These are phyloP conservation scores for Solanum corneliomulleri DNA, from an alignment of 257 asterid species.

Conservation along the genomic window DNA sequence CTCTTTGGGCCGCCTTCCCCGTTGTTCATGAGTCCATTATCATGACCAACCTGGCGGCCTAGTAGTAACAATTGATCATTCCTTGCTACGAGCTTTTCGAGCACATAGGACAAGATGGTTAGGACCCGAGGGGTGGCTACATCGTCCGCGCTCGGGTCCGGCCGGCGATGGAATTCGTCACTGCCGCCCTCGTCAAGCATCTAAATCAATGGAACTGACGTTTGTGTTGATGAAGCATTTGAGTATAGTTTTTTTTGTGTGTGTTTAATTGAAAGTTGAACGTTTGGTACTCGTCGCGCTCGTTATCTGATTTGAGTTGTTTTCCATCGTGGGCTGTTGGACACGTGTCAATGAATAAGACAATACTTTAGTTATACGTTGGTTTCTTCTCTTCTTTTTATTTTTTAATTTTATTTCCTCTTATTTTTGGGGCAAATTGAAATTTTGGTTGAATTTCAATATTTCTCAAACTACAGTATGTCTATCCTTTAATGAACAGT, in stretches of 20 bases:
- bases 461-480: background rate
- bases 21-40: background rate
- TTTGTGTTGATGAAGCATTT: background rate
- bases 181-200: constrained; percentile 35
- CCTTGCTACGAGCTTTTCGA: constrained; percentile 63
- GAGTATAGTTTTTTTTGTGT: background rate
- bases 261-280: background rate
- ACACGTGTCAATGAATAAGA: background rate
- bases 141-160: constrained; percentile 28
- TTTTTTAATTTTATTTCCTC: background rate
- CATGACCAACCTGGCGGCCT: background rate
- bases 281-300: background rate
- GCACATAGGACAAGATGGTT: constrained; percentile 47
- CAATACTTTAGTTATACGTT: background rate
- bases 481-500: background rate
- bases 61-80: constrained; percentile 41
- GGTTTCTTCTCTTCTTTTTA: background rate
- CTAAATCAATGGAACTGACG: constrained; percentile 1
- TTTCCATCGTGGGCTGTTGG: background rate
- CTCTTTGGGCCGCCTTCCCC: background rate
- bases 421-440: background rate
- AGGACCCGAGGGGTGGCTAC: constrained; percentile 55
- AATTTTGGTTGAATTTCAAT: background rate
- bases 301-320: background rate
- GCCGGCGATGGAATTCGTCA: constrained; percentile 22